Base-by-base conservation (phyloP, 768 basidiomycete genomes). In the Lentinula sp. region DNA sequence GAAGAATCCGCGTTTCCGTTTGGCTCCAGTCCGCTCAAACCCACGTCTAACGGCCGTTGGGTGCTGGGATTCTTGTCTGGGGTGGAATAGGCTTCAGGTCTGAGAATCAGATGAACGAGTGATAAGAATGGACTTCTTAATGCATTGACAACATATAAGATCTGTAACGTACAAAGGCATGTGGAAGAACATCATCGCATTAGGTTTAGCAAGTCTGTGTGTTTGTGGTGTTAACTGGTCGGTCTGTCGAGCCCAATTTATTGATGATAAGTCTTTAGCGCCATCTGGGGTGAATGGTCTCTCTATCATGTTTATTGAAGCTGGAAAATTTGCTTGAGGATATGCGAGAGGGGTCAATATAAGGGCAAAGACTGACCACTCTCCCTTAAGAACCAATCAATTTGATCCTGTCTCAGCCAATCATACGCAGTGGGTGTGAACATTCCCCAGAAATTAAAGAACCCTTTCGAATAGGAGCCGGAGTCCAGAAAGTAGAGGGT, bases 181-280 rank as follows among this genome's bases (percentile, higher is more conserved):
- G 66, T 98, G 96, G 86, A 97, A 98, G 76, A 96, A 97, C 90
- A 93, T 91, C 66, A 98, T 72, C 0, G 93, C 96, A 67, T 98
- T 98, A 1, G 96, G 96, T 72, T 97, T 98, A 4, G 91, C 92
- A 2, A 95, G 78, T 59, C 77, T 79, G 66, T 75, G 73, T 23
- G 73, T 72, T 53, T 77, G 69, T 0, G 90, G 86, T 0, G 81
- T 76, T 52, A 87, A 68, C 71, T 89, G 89, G 41, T 80, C 83
- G 36, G 72, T 71, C 65, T 88, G 82, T 20, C 90, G 81, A 57
- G 73, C 72, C 90, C 90, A 93, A 52, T 39, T n/a, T 49, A 84
- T 70, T 54, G 78, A 72, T 5, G 83, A 88, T 1, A 94, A 69
- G 69, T 94, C 93, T 57, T 83, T 83, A 2, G 76, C 80, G 5